Evolutionary conservation across 495 filamentous ascomycete genomes (phyloP).

Genomic region (Xylaria grammica): DNA sequence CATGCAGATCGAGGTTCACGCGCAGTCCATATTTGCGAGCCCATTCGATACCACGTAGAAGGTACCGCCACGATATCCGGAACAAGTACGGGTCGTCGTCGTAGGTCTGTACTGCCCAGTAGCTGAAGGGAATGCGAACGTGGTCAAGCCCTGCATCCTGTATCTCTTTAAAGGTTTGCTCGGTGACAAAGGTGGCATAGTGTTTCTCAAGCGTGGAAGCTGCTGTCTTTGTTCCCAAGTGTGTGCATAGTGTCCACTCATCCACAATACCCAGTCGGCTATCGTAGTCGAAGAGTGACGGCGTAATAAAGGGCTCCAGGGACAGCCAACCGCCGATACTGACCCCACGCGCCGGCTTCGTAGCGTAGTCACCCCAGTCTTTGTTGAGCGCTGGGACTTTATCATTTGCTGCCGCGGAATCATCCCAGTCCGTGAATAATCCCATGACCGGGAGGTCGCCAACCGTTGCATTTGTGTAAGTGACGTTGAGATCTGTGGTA

Average conservation of each 20-base stretch:
- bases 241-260: conserved; percentile 78
- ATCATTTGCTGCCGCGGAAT: conserved; percentile 75
- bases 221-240: conserved; percentile 68
- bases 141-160: conserved; percentile 90
- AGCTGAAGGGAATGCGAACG: conserved; percentile 90
- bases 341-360: conserved; percentile 81
- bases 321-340: conserved; percentile 96
- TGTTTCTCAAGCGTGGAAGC: conserved; percentile 79
- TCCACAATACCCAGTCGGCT: conserved; percentile 72
- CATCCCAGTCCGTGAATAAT: conserved; percentile 84
- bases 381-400: conserved; percentile 80
- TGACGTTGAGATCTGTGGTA: conserved; percentile 90
- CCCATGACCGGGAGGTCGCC: conserved; percentile 91
- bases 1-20: conserved; percentile 94
- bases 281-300: conserved; percentile 84
- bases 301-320: conserved; percentile 93
- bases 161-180: conserved; percentile 84
- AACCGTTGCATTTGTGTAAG: conserved; percentile 84
- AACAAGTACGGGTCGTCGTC: conserved; percentile 87
- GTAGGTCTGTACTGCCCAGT: conserved; percentile 92
- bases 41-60: conserved; percentile 91
- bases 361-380: conserved; percentile 74
- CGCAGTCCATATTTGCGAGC: conserved; percentile 91
- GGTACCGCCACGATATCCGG: conserved; percentile 90
- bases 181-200: conserved; percentile 85